Percentiles rank a stretch among this genome's conserved stretches.
These are phyloP conservation scores for Lunularia cruciata DNA, from an alignment of 225 moss, liverwort and hornwort genomes.

Conservation along the genomic window DNA sequence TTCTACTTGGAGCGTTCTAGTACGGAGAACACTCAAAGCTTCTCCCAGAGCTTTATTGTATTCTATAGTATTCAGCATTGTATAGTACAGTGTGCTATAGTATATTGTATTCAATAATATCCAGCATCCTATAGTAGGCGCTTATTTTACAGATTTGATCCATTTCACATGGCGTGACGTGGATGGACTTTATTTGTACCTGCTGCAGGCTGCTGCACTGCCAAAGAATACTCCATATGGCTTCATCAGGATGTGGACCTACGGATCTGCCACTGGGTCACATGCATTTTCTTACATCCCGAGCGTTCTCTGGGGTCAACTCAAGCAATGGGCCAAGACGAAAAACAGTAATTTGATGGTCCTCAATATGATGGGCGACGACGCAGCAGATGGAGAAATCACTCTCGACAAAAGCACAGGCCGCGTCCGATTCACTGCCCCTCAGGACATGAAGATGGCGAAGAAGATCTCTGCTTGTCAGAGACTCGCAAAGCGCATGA, in stretches of 20 bases:
- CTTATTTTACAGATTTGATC: too few species aligned
- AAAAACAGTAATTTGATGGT: not conserved
- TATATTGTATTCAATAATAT: too few species aligned
- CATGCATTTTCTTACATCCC: not conserved
- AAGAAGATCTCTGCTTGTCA: conserved; percentile 17
- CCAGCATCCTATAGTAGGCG: too few species aligned
- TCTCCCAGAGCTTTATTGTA: too few species aligned
- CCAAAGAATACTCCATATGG: not conserved
- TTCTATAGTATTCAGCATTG: too few species aligned
- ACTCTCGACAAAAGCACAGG: not conserved
- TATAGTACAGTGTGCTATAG: too few species aligned
- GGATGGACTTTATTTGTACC: not conserved
- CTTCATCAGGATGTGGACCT: not conserved
- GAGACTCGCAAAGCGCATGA: conserved; percentile 7
- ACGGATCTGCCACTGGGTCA: not conserved
- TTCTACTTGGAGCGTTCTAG: too few species aligned
- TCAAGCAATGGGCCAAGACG: not conserved
- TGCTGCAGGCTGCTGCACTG: not conserved
- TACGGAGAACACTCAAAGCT: too few species aligned
- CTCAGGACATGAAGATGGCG: conserved; percentile 8
- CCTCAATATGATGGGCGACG: conserved; percentile 23
- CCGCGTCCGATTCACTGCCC: not conserved
- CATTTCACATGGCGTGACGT: too few species aligned
- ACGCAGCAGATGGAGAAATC: conserved; percentile 22
- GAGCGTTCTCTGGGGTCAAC: not conserved